Evolutionary conservation across 352 stramenopile species (phyloP).

Genomic region (Phytophthora syringae): DNA sequence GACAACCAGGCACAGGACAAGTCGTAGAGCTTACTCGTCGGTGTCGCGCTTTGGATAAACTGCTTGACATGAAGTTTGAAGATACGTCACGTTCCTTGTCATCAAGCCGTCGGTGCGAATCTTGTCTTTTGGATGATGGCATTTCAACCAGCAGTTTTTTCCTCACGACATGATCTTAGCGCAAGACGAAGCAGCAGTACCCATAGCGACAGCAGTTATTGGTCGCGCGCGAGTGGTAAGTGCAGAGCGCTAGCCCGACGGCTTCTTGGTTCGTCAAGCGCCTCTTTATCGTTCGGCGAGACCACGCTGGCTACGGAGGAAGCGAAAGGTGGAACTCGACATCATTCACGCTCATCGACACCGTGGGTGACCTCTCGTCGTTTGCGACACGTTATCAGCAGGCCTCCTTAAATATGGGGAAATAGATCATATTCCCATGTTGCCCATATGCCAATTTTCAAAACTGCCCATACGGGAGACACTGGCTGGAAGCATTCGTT

Average conservation of each 20-base stretch:
- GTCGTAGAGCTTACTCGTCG: slow-evolving; percentile 54
- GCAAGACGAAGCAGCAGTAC: slow-evolving; percentile 27
- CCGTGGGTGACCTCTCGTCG: slow-evolving; percentile 28
- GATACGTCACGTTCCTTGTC: slow-evolving; percentile 32
- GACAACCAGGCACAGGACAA: slow-evolving; percentile 27
- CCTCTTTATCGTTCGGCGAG: slow-evolving; percentile 25
- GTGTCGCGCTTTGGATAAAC: slow-evolving; percentile 56
- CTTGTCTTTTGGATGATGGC: slow-evolving; percentile 35
- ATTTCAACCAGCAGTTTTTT: slow-evolving; percentile 18
- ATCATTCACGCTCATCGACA: slow-evolving; percentile 46
- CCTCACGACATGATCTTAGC: slow-evolving; percentile 14
- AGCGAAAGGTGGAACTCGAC: slow-evolving; percentile 49
- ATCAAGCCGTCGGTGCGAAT: slow-evolving; percentile 31
- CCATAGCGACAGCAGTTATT: slow-evolving; percentile 19
- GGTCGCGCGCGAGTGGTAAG: slow-evolving; percentile 17
- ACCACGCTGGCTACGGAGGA: slow-evolving; percentile 42
- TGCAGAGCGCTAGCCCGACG: slow-evolving; percentile 32
- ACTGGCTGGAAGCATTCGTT: no score
- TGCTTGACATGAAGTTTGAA: slow-evolving; percentile 70
- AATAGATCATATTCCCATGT: no score
- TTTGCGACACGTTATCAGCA: slow-evolving; percentile 24
- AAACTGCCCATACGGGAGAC: no score
- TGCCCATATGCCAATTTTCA: no score
- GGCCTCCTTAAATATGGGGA: no score
- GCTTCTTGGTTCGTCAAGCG: slow-evolving; percentile 30